Conservation (phyloP, 345 rosid genomes). For the Hibiscus syriacus region DNA sequence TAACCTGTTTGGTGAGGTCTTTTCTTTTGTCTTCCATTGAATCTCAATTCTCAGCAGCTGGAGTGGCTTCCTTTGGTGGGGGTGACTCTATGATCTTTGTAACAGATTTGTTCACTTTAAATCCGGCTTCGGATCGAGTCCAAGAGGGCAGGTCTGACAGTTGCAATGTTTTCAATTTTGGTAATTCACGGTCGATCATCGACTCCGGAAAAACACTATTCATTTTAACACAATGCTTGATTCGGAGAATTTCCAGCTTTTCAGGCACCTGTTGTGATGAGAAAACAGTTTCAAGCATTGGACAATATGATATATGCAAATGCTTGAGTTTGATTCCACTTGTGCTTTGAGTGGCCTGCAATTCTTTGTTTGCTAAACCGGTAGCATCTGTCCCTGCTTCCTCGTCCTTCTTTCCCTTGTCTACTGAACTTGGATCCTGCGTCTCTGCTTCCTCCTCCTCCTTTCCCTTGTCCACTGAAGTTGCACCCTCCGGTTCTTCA, state of each 20-base stretch:
- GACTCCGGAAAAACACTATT: conserved; percentile 12
- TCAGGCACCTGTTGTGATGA: conserved; percentile 16
- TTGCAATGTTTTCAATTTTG: conserved; percentile 17
- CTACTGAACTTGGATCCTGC: neutral
- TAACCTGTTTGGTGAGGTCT: neutral
- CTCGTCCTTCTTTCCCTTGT: neutral
- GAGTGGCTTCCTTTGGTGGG: too few relatives aligned
- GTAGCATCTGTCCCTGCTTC: neutral
- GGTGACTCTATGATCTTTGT: neutral
- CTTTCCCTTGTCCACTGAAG: too few relatives aligned
- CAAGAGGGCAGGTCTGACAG: conserved; percentile 36
- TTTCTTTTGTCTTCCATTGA: neutral
- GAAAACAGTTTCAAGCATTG: conserved; percentile 27
- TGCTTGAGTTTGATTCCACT: conserved; percentile 26
- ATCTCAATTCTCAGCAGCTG: too few relatives aligned
- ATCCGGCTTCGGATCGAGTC: conserved; percentile 5
- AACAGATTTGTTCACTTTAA: neutral
- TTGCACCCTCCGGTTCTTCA: too few relatives aligned
- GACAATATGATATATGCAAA: conserved; percentile 36
- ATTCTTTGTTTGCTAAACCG: neutral
- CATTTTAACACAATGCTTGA: conserved; percentile 38
- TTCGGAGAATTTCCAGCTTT: conserved; percentile 24
- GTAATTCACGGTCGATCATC: neutral
- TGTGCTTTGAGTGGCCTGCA: neutral
- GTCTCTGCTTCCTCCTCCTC: too few relatives aligned